Evolutionary conservation across 2,329 filamentous ascomycete species (phyloP).

Genomic region (Escovopsis weberi): DNA sequence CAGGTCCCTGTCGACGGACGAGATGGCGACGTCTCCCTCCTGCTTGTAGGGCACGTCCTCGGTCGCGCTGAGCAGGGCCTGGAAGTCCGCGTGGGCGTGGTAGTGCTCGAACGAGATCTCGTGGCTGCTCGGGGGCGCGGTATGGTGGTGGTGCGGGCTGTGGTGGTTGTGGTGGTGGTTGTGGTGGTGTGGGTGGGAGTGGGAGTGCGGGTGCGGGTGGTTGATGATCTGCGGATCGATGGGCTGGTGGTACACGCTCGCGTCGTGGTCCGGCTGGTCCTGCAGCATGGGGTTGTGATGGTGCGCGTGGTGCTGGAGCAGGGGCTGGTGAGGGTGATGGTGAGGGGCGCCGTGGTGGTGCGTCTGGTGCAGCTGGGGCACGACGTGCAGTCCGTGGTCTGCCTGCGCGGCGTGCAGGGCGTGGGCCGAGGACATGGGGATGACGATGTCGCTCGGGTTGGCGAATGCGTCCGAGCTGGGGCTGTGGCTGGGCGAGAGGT

Average conservation of each 20-base stretch:
- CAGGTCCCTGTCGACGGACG: constrained; percentile 32
- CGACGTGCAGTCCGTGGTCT: constrained; percentile 2
- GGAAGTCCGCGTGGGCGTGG: constrained; percentile 34
- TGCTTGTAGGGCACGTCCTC: constrained; percentile 18
- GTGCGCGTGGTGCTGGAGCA: constrained; percentile 13
- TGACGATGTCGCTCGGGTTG: constrained; percentile 31
- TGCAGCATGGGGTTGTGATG: constrained; percentile 23
- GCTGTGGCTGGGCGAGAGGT: constrained; percentile 11
- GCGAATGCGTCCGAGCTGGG: constrained; percentile 27
- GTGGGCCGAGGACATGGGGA: constrained; percentile 20
- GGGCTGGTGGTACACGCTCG: constrained; percentile 31
- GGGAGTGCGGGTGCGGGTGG: constrained; percentile 21
- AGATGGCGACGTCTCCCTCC: constrained; percentile 19
- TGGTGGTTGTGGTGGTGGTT: constrained; percentile 21
- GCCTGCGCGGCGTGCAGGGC: constrained; percentile 16
- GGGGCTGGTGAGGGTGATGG: constrained; percentile 1
- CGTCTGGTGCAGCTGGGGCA: constrained; percentile 3
- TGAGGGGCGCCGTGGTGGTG: constrained; percentile 10
- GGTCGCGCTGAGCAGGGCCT: constrained; percentile 36
- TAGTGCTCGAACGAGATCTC: constrained; percentile 26
- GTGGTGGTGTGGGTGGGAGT: constrained; percentile 15
- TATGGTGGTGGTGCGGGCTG: constrained; percentile 33
- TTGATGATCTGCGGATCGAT: constrained; percentile 47
- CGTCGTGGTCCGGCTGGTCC: constrained; percentile 14
- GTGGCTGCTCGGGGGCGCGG: constrained; percentile 10